A percentile compares a stretch with the other conserved stretches of the same genome.
Evolutionary conservation across 306 rosid species (phyloP).

Genomic region (Betula pendula): DNA sequence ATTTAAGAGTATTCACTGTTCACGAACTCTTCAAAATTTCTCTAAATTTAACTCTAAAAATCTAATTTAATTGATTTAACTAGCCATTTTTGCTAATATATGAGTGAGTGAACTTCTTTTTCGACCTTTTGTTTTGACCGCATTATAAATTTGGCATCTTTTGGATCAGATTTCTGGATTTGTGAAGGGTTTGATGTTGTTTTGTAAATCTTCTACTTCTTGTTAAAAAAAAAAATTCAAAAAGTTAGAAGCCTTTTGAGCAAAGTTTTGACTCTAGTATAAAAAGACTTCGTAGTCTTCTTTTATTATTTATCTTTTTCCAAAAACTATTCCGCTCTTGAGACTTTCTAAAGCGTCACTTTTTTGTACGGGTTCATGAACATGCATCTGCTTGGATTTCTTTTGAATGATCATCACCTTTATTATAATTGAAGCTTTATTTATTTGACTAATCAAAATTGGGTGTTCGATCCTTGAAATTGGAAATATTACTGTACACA

Average conservation of each 20-base stretch:
- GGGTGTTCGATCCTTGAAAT: neutral
- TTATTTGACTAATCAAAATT: neutral
- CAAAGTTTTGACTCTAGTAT: neutral
- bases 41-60: too few species aligned
- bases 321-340: neutral
- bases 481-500: neutral
- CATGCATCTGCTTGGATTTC: neutral
- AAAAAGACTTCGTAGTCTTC: conserved; percentile 5
- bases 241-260: conserved; percentile 16
- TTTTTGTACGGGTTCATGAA: neutral
- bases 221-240: neutral
- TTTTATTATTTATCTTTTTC: neutral
- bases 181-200: neutral
- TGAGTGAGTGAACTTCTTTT: neutral
- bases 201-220: neutral
- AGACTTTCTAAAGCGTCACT: neutral
- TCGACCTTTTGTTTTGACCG: neutral
- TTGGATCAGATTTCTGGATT: conserved; percentile 10
- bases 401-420: neutral
- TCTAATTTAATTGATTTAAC: too few species aligned
- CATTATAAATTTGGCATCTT: neutral
- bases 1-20: too few species aligned
- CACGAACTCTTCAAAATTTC: too few species aligned
- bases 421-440: neutral
- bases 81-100: neutral